Percentiles rank a stretch among this genome's conserved stretches.
Evolutionary conservation across 2,329 filamentous ascomycete genomes (phyloP).

Genomic region (Hyphodiscus sp.): DNA sequence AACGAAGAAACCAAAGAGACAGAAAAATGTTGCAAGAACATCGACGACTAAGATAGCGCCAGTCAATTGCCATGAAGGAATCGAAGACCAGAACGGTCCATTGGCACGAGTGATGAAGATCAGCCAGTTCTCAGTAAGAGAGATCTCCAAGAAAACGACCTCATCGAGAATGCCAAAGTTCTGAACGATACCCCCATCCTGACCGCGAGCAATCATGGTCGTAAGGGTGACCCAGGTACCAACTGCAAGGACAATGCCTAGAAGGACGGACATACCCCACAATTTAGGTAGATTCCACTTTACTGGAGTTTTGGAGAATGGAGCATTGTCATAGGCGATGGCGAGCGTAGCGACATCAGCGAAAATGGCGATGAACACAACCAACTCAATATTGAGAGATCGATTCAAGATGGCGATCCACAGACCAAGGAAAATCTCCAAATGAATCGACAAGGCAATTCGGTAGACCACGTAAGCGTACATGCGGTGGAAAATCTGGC

Average conservation of each 20-base stretch:
- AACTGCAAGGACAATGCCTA: slow-evolving; percentile 72
- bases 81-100: slow-evolving; percentile 85
- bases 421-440: slow-evolving; percentile 85
- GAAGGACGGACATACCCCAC: slow-evolving; percentile 84
- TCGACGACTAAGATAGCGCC: slow-evolving; percentile 78
- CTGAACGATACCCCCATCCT: slow-evolving; percentile 79
- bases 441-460: slow-evolving; percentile 84
- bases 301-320: slow-evolving; percentile 77
- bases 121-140: slow-evolving; percentile 89
- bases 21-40: slow-evolving; percentile 78
- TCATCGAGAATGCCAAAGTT: slow-evolving; percentile 78
- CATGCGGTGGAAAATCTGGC: slow-evolving; percentile 96
- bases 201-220: slow-evolving; percentile 65
- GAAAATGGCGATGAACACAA: slow-evolving; percentile 93
- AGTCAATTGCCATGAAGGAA: slow-evolving; percentile 78
- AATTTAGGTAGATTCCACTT: slow-evolving; percentile 95
- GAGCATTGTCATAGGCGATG: slow-evolving; percentile 90
- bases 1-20: slow-evolving; percentile 78
- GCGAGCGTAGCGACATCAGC: slow-evolving; percentile 87
- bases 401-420: slow-evolving; percentile 87
- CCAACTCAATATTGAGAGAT: slow-evolving; percentile 76
- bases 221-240: slow-evolving; percentile 87
- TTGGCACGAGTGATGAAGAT: slow-evolving; percentile 95
- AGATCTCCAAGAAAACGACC: slow-evolving; percentile 84
- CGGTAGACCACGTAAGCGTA: slow-evolving; percentile 94